These are phyloP conservation scores for Chlorella sp. DNA, from an alignment of 139 green algal genomes.

Conservation along the genomic window DNA sequence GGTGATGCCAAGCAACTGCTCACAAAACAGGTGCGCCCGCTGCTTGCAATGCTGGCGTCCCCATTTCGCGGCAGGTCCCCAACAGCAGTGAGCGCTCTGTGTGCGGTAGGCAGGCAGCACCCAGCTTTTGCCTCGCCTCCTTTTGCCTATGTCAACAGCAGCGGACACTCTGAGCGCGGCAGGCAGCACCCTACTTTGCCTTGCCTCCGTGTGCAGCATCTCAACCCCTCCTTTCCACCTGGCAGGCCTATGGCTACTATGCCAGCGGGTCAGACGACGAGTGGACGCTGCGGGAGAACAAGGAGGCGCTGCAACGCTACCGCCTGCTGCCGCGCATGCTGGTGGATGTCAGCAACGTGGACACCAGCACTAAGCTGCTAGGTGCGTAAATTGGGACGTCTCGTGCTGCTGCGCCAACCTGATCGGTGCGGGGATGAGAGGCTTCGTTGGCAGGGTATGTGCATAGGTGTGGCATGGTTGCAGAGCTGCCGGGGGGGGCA, in stretches of 20 bases:
- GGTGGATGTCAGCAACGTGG: constrained; percentile 66
- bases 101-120: too few relatives aligned
- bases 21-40: not conserved
- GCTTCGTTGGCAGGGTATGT: too few relatives aligned
- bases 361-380: constrained; percentile 53
- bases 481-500: too few relatives aligned
- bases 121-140: not conserved
- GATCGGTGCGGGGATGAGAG: not conserved
- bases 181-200: too few relatives aligned
- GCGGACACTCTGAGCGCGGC: too few relatives aligned
- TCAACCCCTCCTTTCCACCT: not conserved
- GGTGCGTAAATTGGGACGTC: constrained; percentile 23
- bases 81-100: not conserved
- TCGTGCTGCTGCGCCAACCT: not conserved
- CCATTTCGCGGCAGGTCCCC: not conserved
- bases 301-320: constrained; percentile 46
- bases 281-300: constrained; percentile 65
- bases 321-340: constrained; percentile 65
- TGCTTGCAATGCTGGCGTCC: not conserved
- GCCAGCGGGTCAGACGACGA: constrained; percentile 49
- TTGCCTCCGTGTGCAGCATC: not conserved
- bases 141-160: not conserved
- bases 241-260: constrained; percentile 62
- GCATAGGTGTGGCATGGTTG: too few relatives aligned
- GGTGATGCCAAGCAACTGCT: constrained; percentile 38